Evolutionary conservation across 306 rosid genomes (phyloP).

Genomic region (Cucumis sativus): Cucumber_9930_V3 NC_026656.2:533001-533500

Average conservation of each 20-base stretch:
- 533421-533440: slow-evolving; percentile 37
- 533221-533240: slow-evolving; percentile 10
- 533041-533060: too few relatives aligned
- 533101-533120: neutral
- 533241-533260: neutral
- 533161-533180: neutral
- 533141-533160: neutral
- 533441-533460: slow-evolving; percentile 55
- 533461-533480: slow-evolving; percentile 29
- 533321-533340: neutral
- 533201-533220: neutral
- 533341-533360: neutral
- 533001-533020: neutral
- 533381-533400: neutral
- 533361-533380: neutral
- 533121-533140: neutral
- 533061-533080: neutral
- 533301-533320: neutral
- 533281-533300: neutral
- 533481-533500: slow-evolving; percentile 31
- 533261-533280: neutral
- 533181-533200: neutral
- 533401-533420: neutral
- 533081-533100: neutral
- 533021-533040: neutral